Conservation (phyloP, 2,329 filamentous ascomycete species). For the Xylogone sp. region DNA sequence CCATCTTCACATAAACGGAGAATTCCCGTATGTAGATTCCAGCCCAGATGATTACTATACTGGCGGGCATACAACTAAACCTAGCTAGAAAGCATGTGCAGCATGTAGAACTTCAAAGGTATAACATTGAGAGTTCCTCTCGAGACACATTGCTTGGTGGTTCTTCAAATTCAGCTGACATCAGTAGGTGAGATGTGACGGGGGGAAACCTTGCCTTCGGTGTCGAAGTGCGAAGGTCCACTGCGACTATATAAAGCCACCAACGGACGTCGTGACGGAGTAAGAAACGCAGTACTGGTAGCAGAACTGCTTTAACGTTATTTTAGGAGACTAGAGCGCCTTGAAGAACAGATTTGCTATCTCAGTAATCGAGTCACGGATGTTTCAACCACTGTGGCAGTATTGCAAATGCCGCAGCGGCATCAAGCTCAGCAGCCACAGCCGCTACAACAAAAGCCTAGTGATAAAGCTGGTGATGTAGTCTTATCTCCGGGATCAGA, state of each 20-base stretch:
- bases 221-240: slow-evolving; percentile 10
- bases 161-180: neutral
- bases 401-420: slow-evolving; percentile 5
- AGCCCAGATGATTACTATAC: no score
- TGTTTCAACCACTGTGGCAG: slow-evolving; percentile 2
- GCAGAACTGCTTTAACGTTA: neutral
- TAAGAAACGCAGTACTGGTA: neutral
- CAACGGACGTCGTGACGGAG: slow-evolving; percentile 10
- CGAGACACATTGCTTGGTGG: no score
- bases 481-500: neutral
- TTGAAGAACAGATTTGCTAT: slow-evolving; percentile 8
- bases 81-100: slow-evolving; percentile 13
- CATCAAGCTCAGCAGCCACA: neutral
- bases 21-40: slow-evolving; percentile 5
- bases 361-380: slow-evolving; percentile 6
- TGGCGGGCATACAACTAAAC: neutral
- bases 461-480: neutral
- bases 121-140: no score
- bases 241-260: slow-evolving; percentile 13
- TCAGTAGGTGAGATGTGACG: slow-evolving; percentile 15
- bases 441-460: neutral
- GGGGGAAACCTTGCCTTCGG: slow-evolving; percentile 14
- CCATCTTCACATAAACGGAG: slow-evolving; percentile 7
- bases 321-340: slow-evolving; percentile 9
- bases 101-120: slow-evolving; percentile 13